Evolutionary conservation across 1,139 yeast species (phyloP).

Genomic region (Magnusiomyces clavatus): DNA sequence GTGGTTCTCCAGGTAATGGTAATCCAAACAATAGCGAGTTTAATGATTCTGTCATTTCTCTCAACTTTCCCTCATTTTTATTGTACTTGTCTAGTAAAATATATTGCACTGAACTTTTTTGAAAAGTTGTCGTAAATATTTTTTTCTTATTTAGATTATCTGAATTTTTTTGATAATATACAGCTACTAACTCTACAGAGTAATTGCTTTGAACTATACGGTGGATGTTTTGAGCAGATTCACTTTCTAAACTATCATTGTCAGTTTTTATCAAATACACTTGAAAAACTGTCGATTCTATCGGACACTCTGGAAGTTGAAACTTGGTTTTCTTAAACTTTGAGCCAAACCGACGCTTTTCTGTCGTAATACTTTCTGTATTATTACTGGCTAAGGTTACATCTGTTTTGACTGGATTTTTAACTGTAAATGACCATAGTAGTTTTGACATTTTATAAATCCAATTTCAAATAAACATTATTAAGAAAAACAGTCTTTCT

Average conservation of each 20-base stretch:
- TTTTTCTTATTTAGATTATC: background rate
- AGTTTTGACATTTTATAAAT: background rate
- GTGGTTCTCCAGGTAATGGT: constrained; percentile 1
- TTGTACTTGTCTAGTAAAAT: no score
- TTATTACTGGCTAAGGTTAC: background rate
- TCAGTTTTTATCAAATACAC: background rate
- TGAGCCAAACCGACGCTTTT: background rate
- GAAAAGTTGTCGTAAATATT: background rate
- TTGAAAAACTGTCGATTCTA: background rate
- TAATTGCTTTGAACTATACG: background rate
- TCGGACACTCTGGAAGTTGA: background rate
- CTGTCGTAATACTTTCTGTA: background rate
- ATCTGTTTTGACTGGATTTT: background rate
- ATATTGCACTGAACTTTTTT: no score
- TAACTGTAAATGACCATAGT: constrained; percentile 3
- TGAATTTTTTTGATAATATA: background rate
- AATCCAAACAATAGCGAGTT: constrained; percentile 1
- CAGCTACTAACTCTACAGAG: background rate
- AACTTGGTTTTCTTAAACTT: background rate
- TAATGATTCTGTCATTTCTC: constrained; percentile 1
- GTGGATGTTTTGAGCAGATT: background rate
- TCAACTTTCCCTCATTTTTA: background rate
- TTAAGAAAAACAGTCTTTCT: background rate
- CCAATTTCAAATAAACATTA: background rate
- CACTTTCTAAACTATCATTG: background rate